Base-by-base conservation (phyloP, 2,329 filamentous ascomycete genomes). In the Tolypocladium paradoxum region DNA sequence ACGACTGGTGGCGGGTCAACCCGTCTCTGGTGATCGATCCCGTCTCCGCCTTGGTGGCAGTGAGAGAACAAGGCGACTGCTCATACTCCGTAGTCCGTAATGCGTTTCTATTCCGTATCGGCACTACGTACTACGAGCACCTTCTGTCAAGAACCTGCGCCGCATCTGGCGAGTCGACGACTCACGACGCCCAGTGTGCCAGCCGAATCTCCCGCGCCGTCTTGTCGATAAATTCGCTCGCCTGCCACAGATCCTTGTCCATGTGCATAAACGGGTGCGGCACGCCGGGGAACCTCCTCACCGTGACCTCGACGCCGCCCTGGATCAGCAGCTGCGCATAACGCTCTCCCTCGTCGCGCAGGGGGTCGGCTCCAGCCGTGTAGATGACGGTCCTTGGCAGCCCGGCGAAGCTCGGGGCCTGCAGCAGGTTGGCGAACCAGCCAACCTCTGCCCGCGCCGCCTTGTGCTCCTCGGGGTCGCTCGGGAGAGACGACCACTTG, bases 241-340 rank as follows among this genome's bases (percentile, higher is more conserved):
- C 68, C 59, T 70, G 68, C 67, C 64, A 67, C 35, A 70, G 58
- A 53, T 65, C 60, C 56, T 64, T 65, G 48, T 70, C 72, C 73
- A 76, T 75, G 58, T 76, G 73, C 72, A 74, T 73, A 57, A 77
- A 78, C 0, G 71, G 72, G 56, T 78, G 75, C 11, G 75, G 75
- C 34, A 75, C 70, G 0, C 74, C 74, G 1, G 63, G 57, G 55
- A 76, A 77, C n/a, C 74, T 62, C 60, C 70, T 72, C 54, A 73
- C 55, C 1, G 69, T 70, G 27, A 77, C 74, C 57, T 74, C 68
- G 54, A 71, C 72, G 2, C 75, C 75, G n/a, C 65, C 62, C 55
- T 71, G 67, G 11, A 73, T 61, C 53, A 77, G 57, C 57, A 69
- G 66, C 56, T 61, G 60, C 0, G 65, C 75, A 55, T 77, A 77